phyloP scores from a whole-genome alignment of 352 stramenopile genomes.

The Discostella stelligera region DNA sequence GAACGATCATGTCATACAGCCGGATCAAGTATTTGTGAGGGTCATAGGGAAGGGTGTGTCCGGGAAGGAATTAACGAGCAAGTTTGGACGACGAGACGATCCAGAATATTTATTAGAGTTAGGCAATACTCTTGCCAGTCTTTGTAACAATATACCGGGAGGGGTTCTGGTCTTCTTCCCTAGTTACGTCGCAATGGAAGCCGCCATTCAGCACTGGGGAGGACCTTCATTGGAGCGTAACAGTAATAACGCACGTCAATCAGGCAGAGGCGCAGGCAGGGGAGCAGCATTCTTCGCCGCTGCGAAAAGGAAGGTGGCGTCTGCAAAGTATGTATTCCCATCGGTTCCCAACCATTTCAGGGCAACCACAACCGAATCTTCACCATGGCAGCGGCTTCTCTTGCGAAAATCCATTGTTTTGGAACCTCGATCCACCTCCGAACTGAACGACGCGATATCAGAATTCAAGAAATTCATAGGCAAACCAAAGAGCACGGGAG shows the following conservation, averaged over 20 bases:
- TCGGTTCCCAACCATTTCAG: conserved; percentile 38
- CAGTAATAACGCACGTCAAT: conserved; percentile 10
- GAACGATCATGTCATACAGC: conserved; percentile 94
- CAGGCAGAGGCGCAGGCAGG: conserved; percentile 15
- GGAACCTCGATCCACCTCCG: conserved; percentile 71
- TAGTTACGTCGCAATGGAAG: conserved; percentile 95
- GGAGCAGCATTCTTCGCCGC: conserved; percentile 85
- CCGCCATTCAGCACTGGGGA: conserved; percentile 74
- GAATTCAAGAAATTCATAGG: conserved; percentile 79
- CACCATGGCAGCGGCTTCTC: conserved; percentile 74
- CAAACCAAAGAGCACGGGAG: conserved; percentile 82
- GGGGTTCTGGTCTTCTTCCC: conserved; percentile 99
- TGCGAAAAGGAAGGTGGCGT: conserved; percentile 28
- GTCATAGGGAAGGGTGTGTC: conserved; percentile 92
- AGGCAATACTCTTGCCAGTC: conserved; percentile 93
- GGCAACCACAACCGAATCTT: conserved; percentile 28
- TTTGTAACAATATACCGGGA: conserved; percentile 91
- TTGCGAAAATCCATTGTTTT: conserved; percentile 73
- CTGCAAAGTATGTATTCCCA: conserved; percentile 40
- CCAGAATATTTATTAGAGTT: conserved; percentile 94
- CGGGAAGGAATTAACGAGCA: conserved; percentile 91
- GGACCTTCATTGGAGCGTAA: conserved; percentile 49
- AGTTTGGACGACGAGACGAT: conserved; percentile 91
- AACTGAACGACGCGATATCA: conserved; percentile 74
- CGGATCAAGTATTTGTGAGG: conserved; percentile 80